Evolutionary conservation across 2,329 filamentous ascomycete genomes (phyloP).

Genomic region (Parastagonospora nodorum): DNA sequence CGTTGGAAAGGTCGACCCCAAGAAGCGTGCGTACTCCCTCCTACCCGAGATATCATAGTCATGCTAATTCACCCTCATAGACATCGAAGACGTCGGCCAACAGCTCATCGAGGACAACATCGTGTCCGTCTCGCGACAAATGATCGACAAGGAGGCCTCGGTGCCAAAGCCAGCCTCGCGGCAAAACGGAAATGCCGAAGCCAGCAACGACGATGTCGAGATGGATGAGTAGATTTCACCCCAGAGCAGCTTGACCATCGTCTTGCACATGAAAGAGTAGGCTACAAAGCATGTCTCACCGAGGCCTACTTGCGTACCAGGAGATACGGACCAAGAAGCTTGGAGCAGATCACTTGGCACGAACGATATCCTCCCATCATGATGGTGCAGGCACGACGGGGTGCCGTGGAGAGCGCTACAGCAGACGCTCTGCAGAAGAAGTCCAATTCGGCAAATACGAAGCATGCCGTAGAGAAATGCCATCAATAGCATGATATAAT

Average conservation of each 20-base stretch:
- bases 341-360: no score
- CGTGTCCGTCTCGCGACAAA: conserved; percentile 94
- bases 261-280: conserved; percentile 6
- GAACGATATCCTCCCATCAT: no score
- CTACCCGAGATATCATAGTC: not conserved
- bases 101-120: conserved; percentile 99
- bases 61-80: conserved; percentile 43
- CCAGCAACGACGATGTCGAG: conserved; percentile 39
- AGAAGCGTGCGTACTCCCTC: conserved; percentile 72
- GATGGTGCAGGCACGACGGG: no score
- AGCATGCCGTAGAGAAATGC: conserved; percentile 14
- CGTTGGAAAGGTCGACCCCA: conserved; percentile 97
- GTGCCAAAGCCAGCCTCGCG: conserved; percentile 64
- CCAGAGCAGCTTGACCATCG: conserved; percentile 3
- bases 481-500: conserved; percentile 15
- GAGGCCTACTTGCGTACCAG: not conserved
- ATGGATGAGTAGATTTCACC: conserved; percentile 37
- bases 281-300: not conserved
- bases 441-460: not conserved
- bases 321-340: no score
- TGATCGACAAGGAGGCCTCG: conserved; percentile 99
- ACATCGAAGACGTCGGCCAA: conserved; percentile 94
- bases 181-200: conserved; percentile 30
- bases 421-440: not conserved
- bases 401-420: no score